Evolutionary conservation across 1,139 yeast species (phyloP), one percentile per base, ranked within the genome.

Genomic region (Yamadazyma kanchanaburiensis): DNA sequence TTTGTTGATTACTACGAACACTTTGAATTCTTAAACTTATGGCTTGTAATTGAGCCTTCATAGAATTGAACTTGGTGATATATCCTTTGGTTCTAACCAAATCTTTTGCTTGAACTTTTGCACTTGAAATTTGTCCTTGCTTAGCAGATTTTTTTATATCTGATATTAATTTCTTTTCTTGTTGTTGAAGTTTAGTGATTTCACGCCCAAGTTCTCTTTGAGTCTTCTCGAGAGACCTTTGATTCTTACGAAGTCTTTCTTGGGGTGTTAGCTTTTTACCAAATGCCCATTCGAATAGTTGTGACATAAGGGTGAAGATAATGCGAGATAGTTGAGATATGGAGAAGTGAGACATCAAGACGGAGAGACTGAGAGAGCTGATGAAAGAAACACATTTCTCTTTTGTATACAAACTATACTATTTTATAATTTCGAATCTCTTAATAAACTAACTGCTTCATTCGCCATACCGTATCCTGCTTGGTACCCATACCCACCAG

Each of bases 21-120:
- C 96, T 58, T 36, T 91, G 97, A 39, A 91, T 83, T 37, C 98
- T 67, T 42, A 91, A 68, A 18, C 94, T 81, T 31, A 91, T 89
- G 2, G 97, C 96, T 60, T 94, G 98, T 34, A 91, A 61, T 58
- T 89, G 97, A 3, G 96, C 89, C 59, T 83, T 84, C 96, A 91
- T 91, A 38, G 82, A 80, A 51, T 86, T 86, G 60, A 91, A 94
- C 62, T 91, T 91, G 44, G 80, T 82, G 38, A 88, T 77, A 51
- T 85, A 80, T 35, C 70, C 75, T 48, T 89, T 74, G 2, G 98
- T 91, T 37, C 99, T 70, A 15, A 91, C 88, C 37, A 91, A 70
- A 55, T 94, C 99, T 55, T 87, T 86, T 17, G 97, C 97, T 65
- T 91, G 96, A 22, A 94, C 84, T 60, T 86, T 88, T 33, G 95